Conservation (phyloP, 306 rosid genomes). For the Inga leiocalycina region DNA sequence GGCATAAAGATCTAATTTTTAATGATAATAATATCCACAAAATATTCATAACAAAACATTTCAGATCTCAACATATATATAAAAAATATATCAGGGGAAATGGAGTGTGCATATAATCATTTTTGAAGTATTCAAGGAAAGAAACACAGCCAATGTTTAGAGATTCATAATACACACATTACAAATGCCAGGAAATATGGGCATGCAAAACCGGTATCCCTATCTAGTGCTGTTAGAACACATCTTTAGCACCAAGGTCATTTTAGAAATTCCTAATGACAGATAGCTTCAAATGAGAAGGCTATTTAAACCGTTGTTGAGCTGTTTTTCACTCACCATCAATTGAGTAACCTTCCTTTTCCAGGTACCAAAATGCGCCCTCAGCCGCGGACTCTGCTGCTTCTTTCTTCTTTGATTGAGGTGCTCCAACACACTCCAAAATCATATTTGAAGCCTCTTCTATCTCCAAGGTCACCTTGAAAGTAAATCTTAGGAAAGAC, state of each 20-base stretch:
- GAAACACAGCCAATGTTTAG: neutral
- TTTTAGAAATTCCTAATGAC: constrained; percentile 4
- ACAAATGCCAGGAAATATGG: neutral
- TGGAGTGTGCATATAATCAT: neutral
- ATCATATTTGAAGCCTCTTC: constrained; percentile 56
- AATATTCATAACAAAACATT: neutral
- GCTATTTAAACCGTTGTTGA: neutral
- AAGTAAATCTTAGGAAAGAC: constrained; percentile 60
- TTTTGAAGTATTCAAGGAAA: neutral
- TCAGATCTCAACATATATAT: neutral
- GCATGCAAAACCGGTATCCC: neutral
- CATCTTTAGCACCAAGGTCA: neutral
- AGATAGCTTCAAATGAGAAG: neutral
- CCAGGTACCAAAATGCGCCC: constrained; percentile 81
- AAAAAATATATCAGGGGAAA: neutral
- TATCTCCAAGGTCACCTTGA: constrained; percentile 59
- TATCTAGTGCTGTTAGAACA: neutral
- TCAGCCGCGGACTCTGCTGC: constrained; percentile 87
- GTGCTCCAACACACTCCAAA: constrained; percentile 61
- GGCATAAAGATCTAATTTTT: neutral
- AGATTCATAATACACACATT: neutral
- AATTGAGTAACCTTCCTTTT: constrained; percentile 49
- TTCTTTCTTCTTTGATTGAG: constrained; percentile 62
- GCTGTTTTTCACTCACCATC: constrained; percentile 17
- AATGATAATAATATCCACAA: neutral